Conservation (phyloP, 2,329 filamentous ascomycete genomes). For the Xylariomycetidae sp. region DNA sequence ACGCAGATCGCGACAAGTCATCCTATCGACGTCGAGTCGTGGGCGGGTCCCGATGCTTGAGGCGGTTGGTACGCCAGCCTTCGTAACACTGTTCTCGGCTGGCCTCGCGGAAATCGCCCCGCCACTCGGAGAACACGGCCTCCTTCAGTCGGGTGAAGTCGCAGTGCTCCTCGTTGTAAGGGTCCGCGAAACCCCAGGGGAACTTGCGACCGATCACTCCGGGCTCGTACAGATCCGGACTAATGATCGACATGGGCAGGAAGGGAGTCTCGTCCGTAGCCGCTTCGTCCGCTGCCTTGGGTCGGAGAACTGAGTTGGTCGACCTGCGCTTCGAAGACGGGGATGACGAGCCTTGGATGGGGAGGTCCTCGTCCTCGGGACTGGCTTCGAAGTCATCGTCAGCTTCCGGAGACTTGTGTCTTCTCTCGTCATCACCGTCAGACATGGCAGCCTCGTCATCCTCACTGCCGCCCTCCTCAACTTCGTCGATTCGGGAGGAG, state of each 20-base stretch:
- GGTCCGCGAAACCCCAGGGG: conserved; percentile 95
- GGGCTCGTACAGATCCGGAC: conserved; percentile 84
- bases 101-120: conserved; percentile 80
- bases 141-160: conserved; percentile 90
- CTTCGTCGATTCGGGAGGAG: conserved; percentile 49
- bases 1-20: too few relatives aligned
- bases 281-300: conserved; percentile 38
- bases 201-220: conserved; percentile 78
- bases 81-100: conserved; percentile 94
- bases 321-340: conserved; percentile 40
- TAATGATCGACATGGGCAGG: conserved; percentile 87
- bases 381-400: conserved; percentile 20
- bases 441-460: conserved; percentile 20
- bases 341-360: conserved; percentile 32
- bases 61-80: conserved; percentile 75
- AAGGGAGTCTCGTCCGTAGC: conserved; percentile 56
- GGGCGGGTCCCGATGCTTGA: conserved; percentile 48
- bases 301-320: conserved; percentile 37
- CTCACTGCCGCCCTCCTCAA: conserved; percentile 41
- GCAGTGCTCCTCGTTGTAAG: conserved; percentile 85
- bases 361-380: conserved; percentile 31
- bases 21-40: conserved; percentile 30
- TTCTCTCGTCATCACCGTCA: conserved; percentile 23
- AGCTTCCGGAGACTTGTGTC: conserved; percentile 17
- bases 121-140: conserved; percentile 89